A percentile compares a stretch with the other conserved stretches of the same genome.
Conservation (phyloP, 2,329 filamentous ascomycete genomes). For the Biscogniauxia marginata region DNA sequence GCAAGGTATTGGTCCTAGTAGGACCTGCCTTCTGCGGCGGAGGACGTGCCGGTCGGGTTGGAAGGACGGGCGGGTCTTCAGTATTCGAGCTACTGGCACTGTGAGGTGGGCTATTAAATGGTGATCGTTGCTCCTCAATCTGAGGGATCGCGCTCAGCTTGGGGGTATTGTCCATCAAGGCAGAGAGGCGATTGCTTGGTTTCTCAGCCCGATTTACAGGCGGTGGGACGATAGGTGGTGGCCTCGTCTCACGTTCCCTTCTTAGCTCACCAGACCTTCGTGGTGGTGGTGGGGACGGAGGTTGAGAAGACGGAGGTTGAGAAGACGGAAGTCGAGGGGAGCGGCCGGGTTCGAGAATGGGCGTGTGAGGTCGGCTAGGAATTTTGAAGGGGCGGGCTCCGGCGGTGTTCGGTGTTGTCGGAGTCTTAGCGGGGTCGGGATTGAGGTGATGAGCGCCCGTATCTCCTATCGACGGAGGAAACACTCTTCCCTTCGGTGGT, state of each 20-base stretch:
- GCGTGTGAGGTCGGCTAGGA: conserved; percentile 55
- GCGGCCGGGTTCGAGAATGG: conserved; percentile 45
- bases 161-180: conserved; percentile 26
- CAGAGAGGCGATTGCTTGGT: conserved; percentile 59
- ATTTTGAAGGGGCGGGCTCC: conserved; percentile 50
- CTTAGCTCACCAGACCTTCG: conserved; percentile 60
- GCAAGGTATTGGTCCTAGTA: conserved; percentile 33
- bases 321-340: conserved; percentile 49
- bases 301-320: conserved; percentile 56
- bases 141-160: conserved; percentile 36
- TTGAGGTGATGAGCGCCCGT: conserved; percentile 43
- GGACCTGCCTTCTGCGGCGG: conserved; percentile 36
- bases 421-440: conserved; percentile 43
- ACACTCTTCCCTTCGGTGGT: conserved; percentile 52
- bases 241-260: conserved; percentile 45
- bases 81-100: conserved; percentile 62
- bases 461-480: conserved; percentile 38
- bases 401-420: conserved; percentile 39
- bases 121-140: conserved; percentile 58
- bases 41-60: conserved; percentile 46
- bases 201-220: conserved; percentile 81
- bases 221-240: conserved; percentile 56
- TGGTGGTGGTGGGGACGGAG: conserved; percentile 63
- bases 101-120: conserved; percentile 82
- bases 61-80: conserved; percentile 50